These are phyloP conservation scores for Mortierella sp. DNA, from an alignment of 371 early-diverging fungal species.

Conservation along the genomic window DNA sequence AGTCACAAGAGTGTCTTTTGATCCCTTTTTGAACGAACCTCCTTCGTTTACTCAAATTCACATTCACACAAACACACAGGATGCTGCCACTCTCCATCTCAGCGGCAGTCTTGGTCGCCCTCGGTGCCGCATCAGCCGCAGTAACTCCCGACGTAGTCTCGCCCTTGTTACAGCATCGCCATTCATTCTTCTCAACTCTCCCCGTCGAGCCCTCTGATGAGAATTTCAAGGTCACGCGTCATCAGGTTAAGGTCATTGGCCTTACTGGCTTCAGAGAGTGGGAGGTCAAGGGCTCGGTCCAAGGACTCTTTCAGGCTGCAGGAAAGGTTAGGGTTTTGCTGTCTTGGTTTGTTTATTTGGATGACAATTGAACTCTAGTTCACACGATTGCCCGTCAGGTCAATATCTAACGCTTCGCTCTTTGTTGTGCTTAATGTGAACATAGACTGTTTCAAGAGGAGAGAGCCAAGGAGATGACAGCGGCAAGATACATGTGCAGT, in stretches of 20 bases:
- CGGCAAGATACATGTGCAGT: conserved; percentile 41
- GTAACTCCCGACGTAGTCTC: neutral
- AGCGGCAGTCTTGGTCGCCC: conserved; percentile 27
- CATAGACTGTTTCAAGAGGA: neutral
- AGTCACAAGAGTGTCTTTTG: neutral
- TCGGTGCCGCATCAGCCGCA: conserved; percentile 16
- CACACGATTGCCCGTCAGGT: too few relatives aligned
- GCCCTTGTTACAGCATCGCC: conserved; percentile 39
- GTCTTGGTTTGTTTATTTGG: neutral
- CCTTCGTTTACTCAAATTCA: neutral
- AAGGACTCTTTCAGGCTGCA: conserved; percentile 13
- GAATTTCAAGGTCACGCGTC: conserved; percentile 38
- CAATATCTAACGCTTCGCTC: neutral
- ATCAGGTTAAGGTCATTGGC: conserved; percentile 47
- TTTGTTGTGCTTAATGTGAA: neutral
- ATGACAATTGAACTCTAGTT: neutral
- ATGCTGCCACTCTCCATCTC: conserved; percentile 41
- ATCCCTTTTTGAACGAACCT: neutral
- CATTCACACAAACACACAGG: neutral
- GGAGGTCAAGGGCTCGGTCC: conserved; percentile 48
- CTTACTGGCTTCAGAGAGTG: conserved; percentile 49
- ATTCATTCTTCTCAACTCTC: conserved; percentile 46
- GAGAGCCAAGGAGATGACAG: neutral
- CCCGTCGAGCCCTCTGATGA: conserved; percentile 53
- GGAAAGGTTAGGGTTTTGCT: conserved; percentile 15